Evolutionary conservation across 2,329 filamentous ascomycete genomes (phyloP), one percentile per base, ranked within the genome.

Genomic region (Huntiella decipiens): DNA sequence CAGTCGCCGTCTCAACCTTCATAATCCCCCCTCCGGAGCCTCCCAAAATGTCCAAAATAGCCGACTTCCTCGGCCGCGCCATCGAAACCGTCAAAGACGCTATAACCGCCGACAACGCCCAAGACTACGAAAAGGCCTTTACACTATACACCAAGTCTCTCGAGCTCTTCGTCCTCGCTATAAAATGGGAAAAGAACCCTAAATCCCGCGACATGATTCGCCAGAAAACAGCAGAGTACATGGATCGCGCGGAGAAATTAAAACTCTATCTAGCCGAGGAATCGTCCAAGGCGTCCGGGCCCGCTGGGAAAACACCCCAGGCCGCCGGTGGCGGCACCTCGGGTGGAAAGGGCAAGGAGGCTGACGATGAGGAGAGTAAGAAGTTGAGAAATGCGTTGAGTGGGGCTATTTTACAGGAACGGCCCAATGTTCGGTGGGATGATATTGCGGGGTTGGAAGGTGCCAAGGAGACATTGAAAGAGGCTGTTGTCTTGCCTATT

Each of bases 121-220:
- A 85, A 60, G 85, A 96, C 60, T 98, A 98, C 65, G 86, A 95
- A 57, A 88, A 92, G 63, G 91, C 91, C 47, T 96, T 96, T 62
- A 83, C 94, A 60, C 73, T 82, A 52, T 98, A 98, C 74, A 95
- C 94, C 68, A 79, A 85, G 54, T 80, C 88, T 44, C 82, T 98
- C 55, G 88, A 98, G 65, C 77, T 96, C 49, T 98, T 96, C 70
- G 94, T 98, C 82, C 82, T 96, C 51, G 91, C 91, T 32, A 73
- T 98, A 50, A 98, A 98, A 70, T 98, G 88, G 88, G 91, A 98
- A 68, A 98, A 96, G 74, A 96, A 95, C 66, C 78, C 82, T 52
- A 88, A 87, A 56, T 87, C 85, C 52, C 96, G 96, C 69, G 86
- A 92, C 60, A 93, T 94, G 74, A 95, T 98, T 62, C 81, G 91